Evolutionary conservation across 331 rosid species (phyloP).

Genomic region (Dryas integrifolia): DNA sequence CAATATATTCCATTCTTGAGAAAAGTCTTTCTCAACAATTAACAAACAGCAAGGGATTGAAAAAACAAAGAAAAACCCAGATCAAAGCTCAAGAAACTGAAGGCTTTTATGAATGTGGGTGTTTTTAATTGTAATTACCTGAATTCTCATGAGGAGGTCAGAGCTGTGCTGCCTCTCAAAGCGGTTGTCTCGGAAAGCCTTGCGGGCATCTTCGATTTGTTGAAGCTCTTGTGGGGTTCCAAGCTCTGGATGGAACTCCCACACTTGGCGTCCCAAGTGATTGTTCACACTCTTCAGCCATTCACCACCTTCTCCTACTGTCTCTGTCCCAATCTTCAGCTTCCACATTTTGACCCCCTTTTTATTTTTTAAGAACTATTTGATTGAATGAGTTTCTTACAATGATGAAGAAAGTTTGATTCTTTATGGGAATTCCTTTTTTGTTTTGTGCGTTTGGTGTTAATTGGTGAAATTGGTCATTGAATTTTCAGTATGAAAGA

Average conservation of each 20-base stretch:
- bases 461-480: background rate
- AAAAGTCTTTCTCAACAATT: background rate
- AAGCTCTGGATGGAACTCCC: slow-evolving; percentile 35
- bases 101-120: background rate
- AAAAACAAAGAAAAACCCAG: background rate
- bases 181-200: slow-evolving; percentile 24
- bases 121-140: slow-evolving; percentile 2
- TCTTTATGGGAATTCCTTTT: background rate
- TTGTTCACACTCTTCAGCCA: slow-evolving; percentile 32
- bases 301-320: slow-evolving; percentile 20
- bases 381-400: background rate
- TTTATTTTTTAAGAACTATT: background rate
- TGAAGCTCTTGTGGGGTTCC: slow-evolving; percentile 34
- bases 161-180: slow-evolving; percentile 38
- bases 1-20: background rate
- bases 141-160: slow-evolving; percentile 40
- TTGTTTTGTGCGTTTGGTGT: background rate
- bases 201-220: slow-evolving; percentile 30
- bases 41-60: background rate
- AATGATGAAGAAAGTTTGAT: background rate
- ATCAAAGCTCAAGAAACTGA: background rate
- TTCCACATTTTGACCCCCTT: slow-evolving; percentile 33
- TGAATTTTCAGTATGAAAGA: background rate
- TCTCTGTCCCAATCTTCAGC: slow-evolving; percentile 32
- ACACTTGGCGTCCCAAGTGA: slow-evolving; percentile 41